These are phyloP conservation scores for Dendrocalamus sinicus DNA, from an alignment of 176 grass and related monocot species.

Conservation along the genomic window DNA sequence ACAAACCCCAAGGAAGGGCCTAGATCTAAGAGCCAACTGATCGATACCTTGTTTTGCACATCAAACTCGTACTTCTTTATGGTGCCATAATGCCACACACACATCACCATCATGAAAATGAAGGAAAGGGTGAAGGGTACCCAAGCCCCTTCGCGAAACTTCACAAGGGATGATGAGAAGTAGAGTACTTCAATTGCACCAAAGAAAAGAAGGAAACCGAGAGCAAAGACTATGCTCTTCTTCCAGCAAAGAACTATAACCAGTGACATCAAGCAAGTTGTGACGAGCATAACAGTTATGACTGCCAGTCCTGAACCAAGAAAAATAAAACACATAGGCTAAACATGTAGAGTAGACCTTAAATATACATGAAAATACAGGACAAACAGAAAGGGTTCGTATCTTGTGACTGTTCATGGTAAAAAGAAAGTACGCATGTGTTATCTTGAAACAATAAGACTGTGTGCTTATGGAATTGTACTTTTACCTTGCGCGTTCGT, in stretches of 20 bases:
- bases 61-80: conserved; percentile 83
- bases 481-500: conserved; percentile 79
- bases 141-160: conserved; percentile 93
- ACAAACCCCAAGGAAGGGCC: conserved; percentile 89
- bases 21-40: conserved; percentile 79
- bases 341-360: neutral
- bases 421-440: neutral
- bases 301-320: conserved; percentile 73
- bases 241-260: conserved; percentile 92
- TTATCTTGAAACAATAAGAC: neutral
- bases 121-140: conserved; percentile 78
- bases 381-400: neutral
- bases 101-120: conserved; percentile 85
- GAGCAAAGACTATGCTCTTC: conserved; percentile 65
- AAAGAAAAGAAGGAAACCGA: conserved; percentile 74
- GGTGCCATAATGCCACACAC: conserved; percentile 87
- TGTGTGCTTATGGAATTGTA: neutral
- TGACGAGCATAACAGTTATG: conserved; percentile 94
- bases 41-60: conserved; percentile 89
- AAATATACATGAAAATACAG: neutral
- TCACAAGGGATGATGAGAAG: conserved; percentile 81
- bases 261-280: conserved; percentile 89
- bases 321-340: conserved; percentile 1
- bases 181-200: conserved; percentile 78
- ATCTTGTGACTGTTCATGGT: neutral